Evolutionary conservation across 176 grass and related monocot genomes (phyloP), one percentile per base, ranked within the genome.

Genomic region (Paspalum notatum): DNA sequence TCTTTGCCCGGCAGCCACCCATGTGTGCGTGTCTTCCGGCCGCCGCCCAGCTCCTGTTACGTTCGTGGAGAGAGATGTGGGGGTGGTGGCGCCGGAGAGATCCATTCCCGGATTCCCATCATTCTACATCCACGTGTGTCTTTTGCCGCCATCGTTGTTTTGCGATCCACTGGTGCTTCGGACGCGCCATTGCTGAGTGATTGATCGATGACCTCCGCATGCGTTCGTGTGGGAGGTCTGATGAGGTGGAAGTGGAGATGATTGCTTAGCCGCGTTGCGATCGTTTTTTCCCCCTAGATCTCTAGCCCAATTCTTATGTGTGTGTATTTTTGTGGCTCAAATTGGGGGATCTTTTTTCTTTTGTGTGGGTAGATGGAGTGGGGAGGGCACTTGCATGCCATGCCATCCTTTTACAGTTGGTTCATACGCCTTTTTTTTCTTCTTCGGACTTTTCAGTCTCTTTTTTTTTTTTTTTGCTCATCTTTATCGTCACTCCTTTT

Each of bases 321-420:
- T 12, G 42, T 41, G 32, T 32, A 3, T 32, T 1, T 56, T 50
- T 25, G 20, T 46, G 52, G 26, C 44, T 75, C 40, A 55, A 56
- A 83, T 65, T 82, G 51, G 41, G 49, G 42, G 32, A 32, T 32
- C 32, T 20, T 69, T 20, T 69, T n/a, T 24, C 71, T 58, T 16
- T 48, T 40, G 18, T 51, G 67, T 50, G 71, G 49, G 58, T 68
- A 66, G 62, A 80, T 32, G 74, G 6, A 74, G 81, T 80, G 70
- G 75, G 55, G 18, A 81, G 62, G 68, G 64, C 80, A 59, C 71
- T 75, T 18, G 83, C 83, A 82, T 55, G 55, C 51, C 66, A 72
- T 20, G 11, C 18, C 72, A 61, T 62, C 27, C 13, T 76, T 87
- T 84, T 83, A 38, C 54, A 69, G 72, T 81, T 72, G 13, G 22